Evolutionary conservation across 2,329 filamentous ascomycete genomes (phyloP).

Genomic region (Phialophora chinensis): DNA sequence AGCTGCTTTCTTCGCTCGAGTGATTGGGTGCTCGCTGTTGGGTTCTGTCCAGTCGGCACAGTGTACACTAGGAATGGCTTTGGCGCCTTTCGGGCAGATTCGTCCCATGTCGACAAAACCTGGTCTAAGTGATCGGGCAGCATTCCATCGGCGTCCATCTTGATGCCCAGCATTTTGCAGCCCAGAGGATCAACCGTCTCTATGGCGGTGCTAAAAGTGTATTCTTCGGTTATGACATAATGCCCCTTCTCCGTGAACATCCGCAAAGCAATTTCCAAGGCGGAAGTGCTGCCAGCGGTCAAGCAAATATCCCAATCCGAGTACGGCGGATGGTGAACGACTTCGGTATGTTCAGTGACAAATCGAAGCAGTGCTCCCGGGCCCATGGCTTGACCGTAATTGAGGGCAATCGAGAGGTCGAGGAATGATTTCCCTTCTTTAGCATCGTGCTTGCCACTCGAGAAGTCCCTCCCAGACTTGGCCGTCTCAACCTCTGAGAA

Average conservation of each 20-base stretch:
- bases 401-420: slow-evolving; percentile 87
- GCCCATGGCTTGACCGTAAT: slow-evolving; percentile 89
- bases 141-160: slow-evolving; percentile 71
- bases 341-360: slow-evolving; percentile 93
- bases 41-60: slow-evolving; percentile 85
- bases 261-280: slow-evolving; percentile 80
- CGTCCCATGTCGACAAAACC: slow-evolving; percentile 70
- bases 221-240: slow-evolving; percentile 83
- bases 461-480: slow-evolving; percentile 65
- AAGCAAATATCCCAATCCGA: slow-evolving; percentile 86
- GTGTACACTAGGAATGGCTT: slow-evolving; percentile 74
- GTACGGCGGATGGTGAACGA: slow-evolving; percentile 85
- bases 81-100: slow-evolving; percentile 58
- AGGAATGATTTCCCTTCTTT: slow-evolving; percentile 63
- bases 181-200: slow-evolving; percentile 70
- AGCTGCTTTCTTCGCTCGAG: slow-evolving; percentile 70
- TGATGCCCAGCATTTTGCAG: slow-evolving; percentile 64
- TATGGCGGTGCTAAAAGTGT: slow-evolving; percentile 81
- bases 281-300: slow-evolving; percentile 83
- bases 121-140: slow-evolving; percentile 67
- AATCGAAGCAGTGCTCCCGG: slow-evolving; percentile 87
- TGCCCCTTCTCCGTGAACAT: slow-evolving; percentile 81
- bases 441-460: slow-evolving; percentile 83
- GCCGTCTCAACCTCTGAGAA: slow-evolving; percentile 73
- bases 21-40: slow-evolving; percentile 83